phyloP scores from a whole-genome alignment of 2,329 filamentous ascomycete species.

The Whalleya microplaca region DNA sequence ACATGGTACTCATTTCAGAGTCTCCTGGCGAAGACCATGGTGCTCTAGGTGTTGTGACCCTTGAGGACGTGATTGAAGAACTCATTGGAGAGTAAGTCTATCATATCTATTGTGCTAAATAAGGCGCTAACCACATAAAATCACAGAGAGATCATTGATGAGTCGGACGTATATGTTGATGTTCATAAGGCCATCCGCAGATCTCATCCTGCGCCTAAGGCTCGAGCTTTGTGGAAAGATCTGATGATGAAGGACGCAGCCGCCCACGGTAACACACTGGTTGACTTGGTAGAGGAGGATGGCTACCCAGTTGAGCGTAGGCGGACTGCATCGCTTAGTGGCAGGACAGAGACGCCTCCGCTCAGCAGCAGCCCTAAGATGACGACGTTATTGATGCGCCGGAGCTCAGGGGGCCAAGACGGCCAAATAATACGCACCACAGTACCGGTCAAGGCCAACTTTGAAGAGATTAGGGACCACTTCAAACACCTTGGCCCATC shows the following conservation, averaged over 20 bases:
- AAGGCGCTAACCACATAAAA: not conserved
- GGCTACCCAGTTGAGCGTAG: conserved; percentile 31
- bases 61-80: conserved; percentile 98
- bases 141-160: conserved; percentile 90
- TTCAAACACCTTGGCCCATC: conserved; percentile 69
- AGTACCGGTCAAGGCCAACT: conserved; percentile 61
- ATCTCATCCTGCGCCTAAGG: conserved; percentile 80
- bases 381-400: conserved; percentile 63
- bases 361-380: conserved; percentile 53
- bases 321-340: conserved; percentile 42
- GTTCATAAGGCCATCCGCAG: conserved; percentile 97
- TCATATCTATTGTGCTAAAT: conserved; percentile 1
- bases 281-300: conserved; percentile 46
- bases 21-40: conserved; percentile 87
- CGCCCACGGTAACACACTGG: conserved; percentile 40
- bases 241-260: conserved; percentile 42
- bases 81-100: conserved; percentile 88
- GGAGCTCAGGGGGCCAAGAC: conserved; percentile 58
- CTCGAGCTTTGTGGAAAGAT: conserved; percentile 53
- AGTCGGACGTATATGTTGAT: conserved; percentile 97
- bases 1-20: conserved; percentile 96
- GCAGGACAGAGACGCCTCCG: conserved; percentile 42
- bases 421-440: conserved; percentile 51
- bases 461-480: conserved; percentile 66
- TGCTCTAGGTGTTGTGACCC: conserved; percentile 88